These are phyloP conservation scores for Dactylellina cionopaga DNA, from an alignment of 2,329 filamentous ascomycete genomes.

Conservation along the genomic window DNA sequence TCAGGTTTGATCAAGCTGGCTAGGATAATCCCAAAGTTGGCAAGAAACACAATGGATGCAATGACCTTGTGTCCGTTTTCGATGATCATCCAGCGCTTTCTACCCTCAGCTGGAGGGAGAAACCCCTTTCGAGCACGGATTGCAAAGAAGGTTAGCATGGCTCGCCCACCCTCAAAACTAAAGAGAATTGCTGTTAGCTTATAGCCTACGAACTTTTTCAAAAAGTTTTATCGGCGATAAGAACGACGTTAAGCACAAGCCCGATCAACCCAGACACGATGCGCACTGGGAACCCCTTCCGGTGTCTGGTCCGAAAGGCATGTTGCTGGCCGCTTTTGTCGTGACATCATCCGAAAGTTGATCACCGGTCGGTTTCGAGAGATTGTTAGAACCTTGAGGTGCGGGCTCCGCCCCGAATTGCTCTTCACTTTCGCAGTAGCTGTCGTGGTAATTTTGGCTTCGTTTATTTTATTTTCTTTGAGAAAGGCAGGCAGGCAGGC, in stretches of 20 bases:
- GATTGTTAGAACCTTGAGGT: too few species aligned
- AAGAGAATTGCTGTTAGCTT: conserved; percentile 1
- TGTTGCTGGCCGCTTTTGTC: neutral
- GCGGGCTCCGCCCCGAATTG: neutral
- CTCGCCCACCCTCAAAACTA: neutral
- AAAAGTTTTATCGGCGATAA: neutral
- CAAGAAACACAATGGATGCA: neutral
- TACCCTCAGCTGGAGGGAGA: neutral
- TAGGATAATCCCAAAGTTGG: neutral
- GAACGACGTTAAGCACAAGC: neutral
- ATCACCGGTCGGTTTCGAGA: neutral
- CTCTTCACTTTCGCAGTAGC: neutral
- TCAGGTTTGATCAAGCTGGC: neutral
- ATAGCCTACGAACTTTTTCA: neutral
- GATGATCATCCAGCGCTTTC: neutral
- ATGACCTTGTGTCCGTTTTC: conserved; percentile 1
- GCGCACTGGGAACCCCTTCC: neutral
- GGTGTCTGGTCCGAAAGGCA: neutral
- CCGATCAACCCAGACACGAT: neutral
- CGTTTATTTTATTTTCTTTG: neutral
- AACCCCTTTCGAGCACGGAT: neutral
- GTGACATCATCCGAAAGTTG: neutral
- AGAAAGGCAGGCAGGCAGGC: neutral
- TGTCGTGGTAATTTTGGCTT: neutral
- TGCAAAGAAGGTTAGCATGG: neutral